Conservation (phyloP, 1,284 basidiomycete species). For the Microbotryomycetes sp. region DNA sequence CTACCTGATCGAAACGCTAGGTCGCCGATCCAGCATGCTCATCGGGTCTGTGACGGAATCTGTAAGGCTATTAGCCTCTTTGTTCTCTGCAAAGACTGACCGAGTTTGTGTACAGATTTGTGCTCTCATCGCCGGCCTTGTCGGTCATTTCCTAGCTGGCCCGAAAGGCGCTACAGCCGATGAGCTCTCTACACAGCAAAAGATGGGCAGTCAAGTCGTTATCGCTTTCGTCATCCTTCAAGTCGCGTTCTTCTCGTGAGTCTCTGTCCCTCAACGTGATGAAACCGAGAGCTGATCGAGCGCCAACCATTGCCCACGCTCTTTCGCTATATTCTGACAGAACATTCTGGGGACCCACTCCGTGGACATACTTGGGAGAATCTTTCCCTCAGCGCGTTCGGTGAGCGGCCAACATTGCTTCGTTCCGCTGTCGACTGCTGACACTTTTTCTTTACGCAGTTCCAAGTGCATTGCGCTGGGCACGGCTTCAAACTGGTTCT, state of each 20-base stretch:
- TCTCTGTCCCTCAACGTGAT: background rate
- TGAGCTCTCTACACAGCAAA: conserved; percentile 43
- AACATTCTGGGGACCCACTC: conserved; percentile 31
- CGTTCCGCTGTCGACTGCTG: background rate
- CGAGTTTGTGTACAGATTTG: conserved; percentile 40
- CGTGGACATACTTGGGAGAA: conserved; percentile 58
- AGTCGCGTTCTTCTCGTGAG: conserved; percentile 55
- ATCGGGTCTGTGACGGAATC: conserved; percentile 60
- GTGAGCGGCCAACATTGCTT: no score
- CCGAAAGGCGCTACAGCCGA: conserved; percentile 48
- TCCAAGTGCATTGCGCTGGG: conserved; percentile 67
- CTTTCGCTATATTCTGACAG: no score
- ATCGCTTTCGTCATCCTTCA: conserved; percentile 71
- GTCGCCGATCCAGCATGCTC: conserved; percentile 46
- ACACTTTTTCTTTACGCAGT: conserved; percentile 37
- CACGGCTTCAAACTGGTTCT: conserved; percentile 53
- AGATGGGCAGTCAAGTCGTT: conserved; percentile 46
- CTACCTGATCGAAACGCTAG: conserved; percentile 38
- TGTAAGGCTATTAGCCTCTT: conserved; percentile 15
- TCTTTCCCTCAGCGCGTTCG: conserved; percentile 62
- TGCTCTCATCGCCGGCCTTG: conserved; percentile 59
- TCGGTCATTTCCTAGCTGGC: conserved; percentile 60
- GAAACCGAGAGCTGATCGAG: no score
- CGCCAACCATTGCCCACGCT: no score
- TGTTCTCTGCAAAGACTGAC: conserved; percentile 18